Evolutionary conservation across 2,329 filamentous ascomycete genomes (phyloP), one percentile per base, ranked within the genome.

Genomic region (Colletotrichum sp.): DNA sequence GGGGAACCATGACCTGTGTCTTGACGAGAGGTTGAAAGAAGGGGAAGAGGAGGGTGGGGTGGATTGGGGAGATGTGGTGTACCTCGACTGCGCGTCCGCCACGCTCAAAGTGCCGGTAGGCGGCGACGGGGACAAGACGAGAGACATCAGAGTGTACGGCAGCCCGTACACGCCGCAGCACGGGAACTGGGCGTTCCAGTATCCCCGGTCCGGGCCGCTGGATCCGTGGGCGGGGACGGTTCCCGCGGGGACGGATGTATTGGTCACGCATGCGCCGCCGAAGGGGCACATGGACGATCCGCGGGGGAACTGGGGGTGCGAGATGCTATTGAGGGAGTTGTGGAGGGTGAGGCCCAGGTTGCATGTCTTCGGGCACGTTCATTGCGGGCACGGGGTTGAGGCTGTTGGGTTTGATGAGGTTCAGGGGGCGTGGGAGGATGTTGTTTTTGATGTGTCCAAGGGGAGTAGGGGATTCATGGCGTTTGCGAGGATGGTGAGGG

Each of bases 1-100:
- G 18, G 88, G 88, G 5, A 90, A 89, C 68, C 88, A 89, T 73
- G 87, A 89, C 68, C 69, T 85, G 8, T 73, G 83, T 2, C 79
- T 86, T 0, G 82, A 85, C 68, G 49, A 75, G 1, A 75, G 57
- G 10, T 36, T 64, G 34, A 52, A 60, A 28, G 75, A 79, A 39
- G n/a, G 4, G 7, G 21, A 79, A 68, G 2, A 18, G 16, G 62
- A 71, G 52, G 24, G 15, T 8, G 30, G 28, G 28, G 32, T 81
- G 16, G 75, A 78, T 24, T 83, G 81, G 81, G 77, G 78, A 7
- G 76, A 71, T 24, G 79, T 82, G 18, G 65, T 79, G 5, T 82
- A 82, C 34, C 79, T 83, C 6, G 57, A 82, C 66, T 77, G 81
- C 28, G 64, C 76, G 16, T 30, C 75, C 13, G 59, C 66, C 13